Percentiles rank a stretch among this genome's conserved stretches.
Conservation (phyloP, 2,329 filamentous ascomycete species). For the Pseudogymnoascus sp. region DNA sequence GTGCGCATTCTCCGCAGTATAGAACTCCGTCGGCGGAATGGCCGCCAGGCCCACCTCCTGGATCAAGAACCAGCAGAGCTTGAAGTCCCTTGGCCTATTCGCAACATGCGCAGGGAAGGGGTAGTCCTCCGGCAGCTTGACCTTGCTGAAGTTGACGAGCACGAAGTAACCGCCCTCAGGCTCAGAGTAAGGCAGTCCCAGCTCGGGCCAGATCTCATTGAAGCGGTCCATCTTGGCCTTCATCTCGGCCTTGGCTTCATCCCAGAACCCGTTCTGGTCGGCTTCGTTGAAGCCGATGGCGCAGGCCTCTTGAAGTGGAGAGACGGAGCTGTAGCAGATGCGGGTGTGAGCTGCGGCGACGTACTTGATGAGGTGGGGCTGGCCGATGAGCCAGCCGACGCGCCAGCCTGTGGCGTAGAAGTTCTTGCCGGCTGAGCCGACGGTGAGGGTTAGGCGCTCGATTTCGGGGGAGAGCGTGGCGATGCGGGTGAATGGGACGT, state of each 20-base stretch:
- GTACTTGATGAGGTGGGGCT: constrained; percentile 79
- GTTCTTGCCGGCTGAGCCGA: constrained; percentile 94
- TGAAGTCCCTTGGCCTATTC: constrained; percentile 81
- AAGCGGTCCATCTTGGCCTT: constrained; percentile 80
- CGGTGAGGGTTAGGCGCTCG: constrained; percentile 79
- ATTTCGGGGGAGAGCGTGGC: constrained; percentile 87
- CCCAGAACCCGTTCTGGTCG: constrained; percentile 80
- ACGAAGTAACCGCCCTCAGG: constrained; percentile 98
- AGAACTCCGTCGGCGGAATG: constrained; percentile 95
- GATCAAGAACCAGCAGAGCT: constrained; percentile 93
- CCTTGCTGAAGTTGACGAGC: constrained; percentile 83
- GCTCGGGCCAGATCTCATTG: constrained; percentile 71
- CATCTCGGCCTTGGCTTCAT: constrained; percentile 76
- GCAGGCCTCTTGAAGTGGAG: constrained; percentile 86
- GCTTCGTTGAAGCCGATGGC: constrained; percentile 93
- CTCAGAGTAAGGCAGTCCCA: constrained; percentile 56
- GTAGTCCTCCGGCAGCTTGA: constrained; percentile 75
- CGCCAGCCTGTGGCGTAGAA: constrained; percentile 98
- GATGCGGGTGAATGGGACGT: constrained; percentile 88
- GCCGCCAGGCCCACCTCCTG: constrained; percentile 92
- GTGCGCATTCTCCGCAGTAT: constrained; percentile 73
- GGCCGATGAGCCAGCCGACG: constrained; percentile 88
- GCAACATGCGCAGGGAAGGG: constrained; percentile 85
- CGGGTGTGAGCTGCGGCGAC: constrained; percentile 88
- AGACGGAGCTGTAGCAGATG: constrained; percentile 92